A percentile compares a stretch with the other conserved stretches of the same genome.
These are phyloP conservation scores for Suhomyces emberorum DNA, from an alignment of 805 yeast species.

Conservation along the genomic window DNA sequence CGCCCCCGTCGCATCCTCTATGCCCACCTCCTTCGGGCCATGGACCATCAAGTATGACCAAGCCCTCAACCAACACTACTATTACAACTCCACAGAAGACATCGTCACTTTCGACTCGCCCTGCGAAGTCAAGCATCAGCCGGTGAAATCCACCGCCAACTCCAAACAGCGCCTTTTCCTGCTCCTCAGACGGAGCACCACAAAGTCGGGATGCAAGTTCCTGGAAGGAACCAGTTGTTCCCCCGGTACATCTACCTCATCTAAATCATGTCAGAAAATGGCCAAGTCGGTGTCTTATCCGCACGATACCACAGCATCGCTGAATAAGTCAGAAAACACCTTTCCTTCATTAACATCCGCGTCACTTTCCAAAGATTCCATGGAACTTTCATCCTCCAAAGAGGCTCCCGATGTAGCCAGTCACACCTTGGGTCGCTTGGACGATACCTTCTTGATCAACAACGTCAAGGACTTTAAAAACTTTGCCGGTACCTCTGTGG, in stretches of 20 bases:
- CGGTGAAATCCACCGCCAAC: neutral
- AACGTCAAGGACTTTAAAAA: conserved; percentile 12
- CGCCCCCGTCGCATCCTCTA: too few relatives aligned
- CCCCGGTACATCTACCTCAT: neutral
- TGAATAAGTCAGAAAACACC: neutral
- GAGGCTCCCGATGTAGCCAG: neutral
- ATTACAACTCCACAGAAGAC: conserved; percentile 10
- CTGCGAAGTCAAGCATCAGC: conserved; percentile 11
- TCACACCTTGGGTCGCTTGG: conserved; percentile 9
- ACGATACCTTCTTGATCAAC: conserved; percentile 28
- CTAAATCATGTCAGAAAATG: neutral
- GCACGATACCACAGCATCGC: neutral
- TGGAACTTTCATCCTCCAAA: conserved; percentile 1
- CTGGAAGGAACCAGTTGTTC: too few relatives aligned
- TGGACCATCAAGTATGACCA: conserved; percentile 11
- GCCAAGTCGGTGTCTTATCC: conserved; percentile 1
- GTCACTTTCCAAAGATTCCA: neutral
- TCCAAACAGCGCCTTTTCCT: conserved; percentile 1
- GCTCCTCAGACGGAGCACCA: neutral
- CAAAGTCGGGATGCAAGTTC: too few relatives aligned
- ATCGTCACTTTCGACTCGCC: conserved; percentile 13
- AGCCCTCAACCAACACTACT: conserved; percentile 13
- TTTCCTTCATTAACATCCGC: neutral
- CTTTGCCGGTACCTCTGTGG: conserved; percentile 12
- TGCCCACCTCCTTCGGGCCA: neutral